Evolutionary conservation across 2,329 filamentous ascomycete species (phyloP).

Genomic region (Polychaeton citri): DNA sequence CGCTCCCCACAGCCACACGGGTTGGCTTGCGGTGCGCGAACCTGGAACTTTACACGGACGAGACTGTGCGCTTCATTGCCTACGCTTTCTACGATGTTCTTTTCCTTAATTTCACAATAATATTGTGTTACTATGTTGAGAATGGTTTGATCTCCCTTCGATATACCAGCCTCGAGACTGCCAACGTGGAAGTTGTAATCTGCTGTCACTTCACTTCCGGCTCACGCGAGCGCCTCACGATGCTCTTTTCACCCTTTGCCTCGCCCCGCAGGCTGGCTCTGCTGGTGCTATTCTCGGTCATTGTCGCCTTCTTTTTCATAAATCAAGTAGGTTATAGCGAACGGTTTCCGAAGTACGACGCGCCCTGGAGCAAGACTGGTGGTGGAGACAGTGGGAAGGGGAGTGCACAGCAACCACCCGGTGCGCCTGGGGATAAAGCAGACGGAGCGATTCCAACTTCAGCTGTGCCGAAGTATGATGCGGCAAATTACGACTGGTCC

Average conservation of each 20-base stretch:
- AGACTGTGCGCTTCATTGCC: too few relatives aligned
- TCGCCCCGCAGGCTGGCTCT: slow-evolving; percentile 26
- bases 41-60: too few relatives aligned
- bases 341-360: slow-evolving; percentile 11
- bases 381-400: slow-evolving; percentile 3
- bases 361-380: slow-evolving; percentile 3
- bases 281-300: slow-evolving; percentile 22
- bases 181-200: too few relatives aligned
- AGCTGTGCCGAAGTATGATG: slow-evolving; percentile 1
- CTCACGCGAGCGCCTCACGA: slow-evolving; percentile 3
- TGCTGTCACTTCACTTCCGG: neutral
- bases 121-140: too few relatives aligned
- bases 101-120: too few relatives aligned
- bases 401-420: slow-evolving; percentile 1
- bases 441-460: neutral
- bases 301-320: slow-evolving; percentile 12
- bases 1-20: too few relatives aligned
- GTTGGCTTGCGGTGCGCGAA: too few relatives aligned
- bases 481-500: slow-evolving; percentile 2
- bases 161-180: too few relatives aligned
- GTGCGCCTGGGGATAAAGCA: neutral
- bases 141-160: too few relatives aligned
- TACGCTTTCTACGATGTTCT: too few relatives aligned
- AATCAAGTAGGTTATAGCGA: slow-evolving; percentile 10
- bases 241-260: slow-evolving; percentile 14